phyloP scores from a whole-genome alignment of 768 basidiomycete species.

The Lentinus brumalis region DNA sequence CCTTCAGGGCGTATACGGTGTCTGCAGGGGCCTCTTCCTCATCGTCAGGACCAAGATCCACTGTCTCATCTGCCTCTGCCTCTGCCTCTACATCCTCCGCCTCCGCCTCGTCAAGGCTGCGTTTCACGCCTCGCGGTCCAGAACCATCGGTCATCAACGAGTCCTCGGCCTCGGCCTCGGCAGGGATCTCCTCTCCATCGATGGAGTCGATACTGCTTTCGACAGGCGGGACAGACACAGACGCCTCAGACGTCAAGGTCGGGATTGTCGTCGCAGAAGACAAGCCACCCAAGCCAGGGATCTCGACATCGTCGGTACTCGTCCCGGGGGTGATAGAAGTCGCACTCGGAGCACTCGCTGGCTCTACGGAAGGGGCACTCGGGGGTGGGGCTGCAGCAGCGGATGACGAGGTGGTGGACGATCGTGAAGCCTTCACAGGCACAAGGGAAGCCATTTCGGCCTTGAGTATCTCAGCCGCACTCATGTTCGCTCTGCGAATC shows the following conservation, averaged over 20 bases:
- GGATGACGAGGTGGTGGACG: constrained; percentile 27
- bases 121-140: constrained; percentile 44
- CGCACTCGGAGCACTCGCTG: constrained; percentile 6
- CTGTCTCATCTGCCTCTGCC: constrained; percentile 29
- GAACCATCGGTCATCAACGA: constrained; percentile 30
- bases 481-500: constrained; percentile 95
- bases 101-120: constrained; percentile 45
- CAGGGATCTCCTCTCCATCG: constrained; percentile 17
- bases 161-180: constrained; percentile 18
- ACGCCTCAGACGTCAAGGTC: constrained; percentile 23
- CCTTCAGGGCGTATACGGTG: constrained; percentile 61
- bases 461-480: constrained; percentile 91
- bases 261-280: constrained; percentile 11
- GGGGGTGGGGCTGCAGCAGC: constrained; percentile 21
- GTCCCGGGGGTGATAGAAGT: constrained; percentile 12
- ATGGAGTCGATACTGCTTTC: constrained; percentile 8
- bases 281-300: constrained; percentile 28
- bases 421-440: constrained; percentile 39
- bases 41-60: constrained; percentile 23
- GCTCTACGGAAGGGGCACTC: constrained; percentile 10
- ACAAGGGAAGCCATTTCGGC: constrained; percentile 73
- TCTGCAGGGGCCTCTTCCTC: constrained; percentile 47
- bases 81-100: constrained; percentile 40
- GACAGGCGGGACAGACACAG: not conserved
- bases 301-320: constrained; percentile 23